Conservation (phyloP, 2,329 filamentous ascomycete species). For the Epichloe bromicola region DNA sequence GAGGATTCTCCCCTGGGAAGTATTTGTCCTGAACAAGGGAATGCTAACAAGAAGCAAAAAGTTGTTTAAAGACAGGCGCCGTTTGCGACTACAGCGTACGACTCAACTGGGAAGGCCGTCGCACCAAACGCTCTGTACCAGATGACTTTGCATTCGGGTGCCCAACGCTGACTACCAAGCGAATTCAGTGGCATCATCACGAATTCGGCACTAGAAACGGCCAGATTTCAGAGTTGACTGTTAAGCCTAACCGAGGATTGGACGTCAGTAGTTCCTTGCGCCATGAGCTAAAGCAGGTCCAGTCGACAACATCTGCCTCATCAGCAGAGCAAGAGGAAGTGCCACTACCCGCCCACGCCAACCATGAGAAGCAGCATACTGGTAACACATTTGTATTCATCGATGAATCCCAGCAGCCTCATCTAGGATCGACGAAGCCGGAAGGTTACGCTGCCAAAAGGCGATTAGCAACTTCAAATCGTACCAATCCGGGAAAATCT, state of each 20-base stretch:
- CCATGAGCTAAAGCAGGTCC: neutral
- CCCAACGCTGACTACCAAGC: neutral
- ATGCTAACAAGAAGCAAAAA: conserved; percentile 10
- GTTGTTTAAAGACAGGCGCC: conserved; percentile 58
- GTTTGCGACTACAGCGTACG: conserved; percentile 70
- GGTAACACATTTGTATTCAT: neutral
- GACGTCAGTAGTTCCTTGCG: neutral
- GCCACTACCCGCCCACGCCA: neutral
- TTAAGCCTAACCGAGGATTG: neutral
- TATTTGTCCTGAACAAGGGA: neutral
- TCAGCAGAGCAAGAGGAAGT: neutral
- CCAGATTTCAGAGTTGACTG: neutral
- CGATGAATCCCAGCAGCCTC: conserved; percentile 3
- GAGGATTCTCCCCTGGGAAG: too few species aligned
- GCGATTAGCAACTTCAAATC: neutral
- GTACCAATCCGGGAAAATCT: neutral
- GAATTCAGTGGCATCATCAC: conserved; percentile 1
- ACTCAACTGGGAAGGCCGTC: conserved; percentile 65
- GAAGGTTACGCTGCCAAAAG: neutral
- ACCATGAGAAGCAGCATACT: neutral
- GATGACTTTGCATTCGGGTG: neutral
- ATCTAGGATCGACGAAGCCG: neutral
- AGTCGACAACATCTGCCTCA: neutral
- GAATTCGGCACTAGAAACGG: neutral
- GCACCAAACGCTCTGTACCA: conserved; percentile 9